Base-by-base conservation (phyloP, 371 early-diverging fungal genomes). In the Gilbertella persicaria region DNA sequence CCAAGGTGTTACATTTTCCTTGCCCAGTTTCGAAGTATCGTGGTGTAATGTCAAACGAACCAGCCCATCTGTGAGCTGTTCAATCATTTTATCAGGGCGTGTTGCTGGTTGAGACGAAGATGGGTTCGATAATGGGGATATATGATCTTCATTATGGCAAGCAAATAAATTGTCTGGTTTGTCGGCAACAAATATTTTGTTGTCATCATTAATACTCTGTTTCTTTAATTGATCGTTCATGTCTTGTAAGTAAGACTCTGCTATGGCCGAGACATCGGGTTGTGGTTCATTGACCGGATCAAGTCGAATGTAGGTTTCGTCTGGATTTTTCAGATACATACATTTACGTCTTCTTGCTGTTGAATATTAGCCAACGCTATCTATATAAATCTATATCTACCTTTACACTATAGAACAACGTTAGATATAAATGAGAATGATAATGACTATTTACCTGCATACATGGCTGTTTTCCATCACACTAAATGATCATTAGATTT, bases 361-460 rank as follows among this genome's bases (percentile, higher is more conserved):
- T 12, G 57, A 25, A 23, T n/a, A 28, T 20, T 12, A 39, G 19
- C 20, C 33, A 36, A 43, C 6, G 36, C 35, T 36, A 39, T 12
- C 8, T 21, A 48, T 13, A 33, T 8, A 37, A 19, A 16, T 45
- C 35, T 30, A 37, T 20, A 13, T 36, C 41, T 53, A 76, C 77
- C 77, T 78, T 74, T 73, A 39, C 78, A 78, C 78, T 78, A 65
- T n/a, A 47, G 23, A 42, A 25, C 10, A 29, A n/a, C n/a, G n/a
- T n/a, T n/a, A n/a, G n/a, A n/a, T n/a, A n/a, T n/a, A n/a, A n/a
- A n/a, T n/a, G n/a, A n/a, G n/a, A n/a, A n/a, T n/a, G n/a, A n/a
- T n/a, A n/a, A n/a, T n/a, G n/a, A n/a, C n/a, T 55, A 48, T 45
- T 44, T 70, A 74, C 78, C 72, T 78, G 78, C 78, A 78, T 78